phyloP scores from a whole-genome alignment of 495 filamentous ascomycete genomes.

The Pyrenula aspistea region DNA sequence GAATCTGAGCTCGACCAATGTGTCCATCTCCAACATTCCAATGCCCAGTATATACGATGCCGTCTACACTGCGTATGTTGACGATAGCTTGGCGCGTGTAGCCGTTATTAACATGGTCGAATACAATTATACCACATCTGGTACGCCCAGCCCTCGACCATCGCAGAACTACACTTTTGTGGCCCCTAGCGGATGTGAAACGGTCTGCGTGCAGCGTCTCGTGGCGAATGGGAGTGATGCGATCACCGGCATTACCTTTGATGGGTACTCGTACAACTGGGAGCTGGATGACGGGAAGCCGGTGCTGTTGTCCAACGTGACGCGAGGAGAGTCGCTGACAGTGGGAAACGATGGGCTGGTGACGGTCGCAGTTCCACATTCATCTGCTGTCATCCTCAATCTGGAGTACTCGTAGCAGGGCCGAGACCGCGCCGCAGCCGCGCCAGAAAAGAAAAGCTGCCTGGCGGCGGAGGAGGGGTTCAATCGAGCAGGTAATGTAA shows the following conservation, averaged over 20 bases:
- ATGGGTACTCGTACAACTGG: constrained; percentile 53
- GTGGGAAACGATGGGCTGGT: constrained; percentile 31
- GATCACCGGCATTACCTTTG: constrained; percentile 47
- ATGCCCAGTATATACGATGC: constrained; percentile 31
- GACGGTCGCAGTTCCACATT: constrained; percentile 33
- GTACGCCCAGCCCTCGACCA: constrained; percentile 16
- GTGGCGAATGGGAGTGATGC: constrained; percentile 53
- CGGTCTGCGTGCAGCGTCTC: constrained; percentile 31
- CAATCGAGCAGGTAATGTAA: too few relatives aligned
- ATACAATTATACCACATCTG: constrained; percentile 42
- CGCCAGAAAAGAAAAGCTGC: too few relatives aligned
- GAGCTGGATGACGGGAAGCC: constrained; percentile 44
- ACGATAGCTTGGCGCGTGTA: constrained; percentile 30
- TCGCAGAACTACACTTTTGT: constrained; percentile 32
- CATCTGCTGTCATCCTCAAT: constrained; percentile 37
- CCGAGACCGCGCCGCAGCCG: too few relatives aligned
- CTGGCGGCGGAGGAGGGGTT: too few relatives aligned
- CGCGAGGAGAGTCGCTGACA: constrained; percentile 34
- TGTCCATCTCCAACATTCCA: constrained; percentile 29
- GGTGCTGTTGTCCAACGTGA: constrained; percentile 43
- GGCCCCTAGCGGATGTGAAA: constrained; percentile 12
- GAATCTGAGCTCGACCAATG: constrained; percentile 14
- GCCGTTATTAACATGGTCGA: constrained; percentile 45
- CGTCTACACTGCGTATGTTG: constrained; percentile 48
- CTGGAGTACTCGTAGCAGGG: constrained; percentile 10